These are phyloP conservation scores for Thalassiosira hispida DNA, from an alignment of 352 stramenopile species.

Conservation along the genomic window DNA sequence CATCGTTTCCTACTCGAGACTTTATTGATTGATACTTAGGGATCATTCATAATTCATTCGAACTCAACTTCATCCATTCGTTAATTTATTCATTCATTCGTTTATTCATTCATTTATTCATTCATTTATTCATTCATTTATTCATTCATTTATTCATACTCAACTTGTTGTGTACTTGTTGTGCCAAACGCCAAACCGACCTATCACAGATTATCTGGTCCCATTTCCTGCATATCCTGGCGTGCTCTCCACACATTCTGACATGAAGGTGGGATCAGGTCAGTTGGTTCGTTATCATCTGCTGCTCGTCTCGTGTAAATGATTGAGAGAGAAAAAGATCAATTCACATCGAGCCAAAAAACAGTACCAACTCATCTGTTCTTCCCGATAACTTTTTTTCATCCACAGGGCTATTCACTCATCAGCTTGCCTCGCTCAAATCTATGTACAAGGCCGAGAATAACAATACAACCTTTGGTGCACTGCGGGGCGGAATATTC, in stretches of 20 bases:
- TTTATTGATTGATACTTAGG: too few species aligned
- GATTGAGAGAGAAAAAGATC: too few species aligned
- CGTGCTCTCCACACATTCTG: constrained; percentile 35
- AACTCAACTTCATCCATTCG: neutral
- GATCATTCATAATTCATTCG: too few species aligned
- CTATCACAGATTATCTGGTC: constrained; percentile 46
- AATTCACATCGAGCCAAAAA: too few species aligned
- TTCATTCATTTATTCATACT: neutral
- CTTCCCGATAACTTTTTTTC: neutral
- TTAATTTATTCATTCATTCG: too few species aligned
- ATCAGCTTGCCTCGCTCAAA: constrained; percentile 68
- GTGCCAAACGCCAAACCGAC: neutral
- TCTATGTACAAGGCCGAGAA: constrained; percentile 74
- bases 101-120: too few species aligned
- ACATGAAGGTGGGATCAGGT: constrained; percentile 43
- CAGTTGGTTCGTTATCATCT: neutral
- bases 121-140: too few species aligned
- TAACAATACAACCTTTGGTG: constrained; percentile 50
- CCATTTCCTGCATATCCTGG: constrained; percentile 67
- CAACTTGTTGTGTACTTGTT: neutral
- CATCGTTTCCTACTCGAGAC: too few species aligned
- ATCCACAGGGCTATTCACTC: constrained; percentile 50
- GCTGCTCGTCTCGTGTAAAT: neutral
- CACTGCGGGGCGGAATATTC: constrained; percentile 81
- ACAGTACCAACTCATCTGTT: too few species aligned